Evolutionary conservation across 768 basidiomycete species (phyloP).

Genomic region (Trametes villosa): DNA sequence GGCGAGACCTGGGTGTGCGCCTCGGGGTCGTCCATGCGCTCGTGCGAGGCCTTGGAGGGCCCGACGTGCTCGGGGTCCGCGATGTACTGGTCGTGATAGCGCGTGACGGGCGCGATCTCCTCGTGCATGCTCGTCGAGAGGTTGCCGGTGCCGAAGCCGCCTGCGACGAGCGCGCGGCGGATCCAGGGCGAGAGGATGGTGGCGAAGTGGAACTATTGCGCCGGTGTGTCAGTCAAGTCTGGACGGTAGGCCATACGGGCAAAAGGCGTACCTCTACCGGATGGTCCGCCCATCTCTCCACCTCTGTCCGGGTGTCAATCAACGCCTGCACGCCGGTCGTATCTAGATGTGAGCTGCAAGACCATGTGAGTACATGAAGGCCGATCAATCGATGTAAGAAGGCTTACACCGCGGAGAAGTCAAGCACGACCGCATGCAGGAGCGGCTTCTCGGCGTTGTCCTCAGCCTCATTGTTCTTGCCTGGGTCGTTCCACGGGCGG

Average conservation of each 20-base stretch:
- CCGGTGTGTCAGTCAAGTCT: neutral
- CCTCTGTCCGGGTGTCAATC: conserved; percentile 80
- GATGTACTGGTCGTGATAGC: conserved; percentile 46
- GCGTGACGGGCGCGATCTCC: conserved; percentile 78
- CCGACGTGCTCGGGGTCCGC: conserved; percentile 39
- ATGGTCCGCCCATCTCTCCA: conserved; percentile 83
- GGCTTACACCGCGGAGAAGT: conserved; percentile 81
- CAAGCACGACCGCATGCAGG: conserved; percentile 85
- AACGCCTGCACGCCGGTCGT: conserved; percentile 89
- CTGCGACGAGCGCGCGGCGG: conserved; percentile 82
- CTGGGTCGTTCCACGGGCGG: conserved; percentile 93
- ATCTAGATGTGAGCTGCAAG: conserved; percentile 78
- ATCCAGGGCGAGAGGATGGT: conserved; percentile 91
- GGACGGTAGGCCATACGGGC: neutral
- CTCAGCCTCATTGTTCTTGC: conserved; percentile 53
- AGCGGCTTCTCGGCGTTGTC: conserved; percentile 59
- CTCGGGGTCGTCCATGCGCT: conserved; percentile 12
- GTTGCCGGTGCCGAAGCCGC: conserved; percentile 80
- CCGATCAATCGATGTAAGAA: neutral
- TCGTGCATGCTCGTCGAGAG: conserved; percentile 44
- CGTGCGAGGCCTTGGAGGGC: neutral
- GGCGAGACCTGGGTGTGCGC: neutral
- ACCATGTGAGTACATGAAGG: neutral
- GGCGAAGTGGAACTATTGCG: conserved; percentile 83
- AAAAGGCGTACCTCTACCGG: conserved; percentile 52